Conservation (phyloP, 176 grass and related monocot genomes). For the Cenchrus americanus region DNA sequence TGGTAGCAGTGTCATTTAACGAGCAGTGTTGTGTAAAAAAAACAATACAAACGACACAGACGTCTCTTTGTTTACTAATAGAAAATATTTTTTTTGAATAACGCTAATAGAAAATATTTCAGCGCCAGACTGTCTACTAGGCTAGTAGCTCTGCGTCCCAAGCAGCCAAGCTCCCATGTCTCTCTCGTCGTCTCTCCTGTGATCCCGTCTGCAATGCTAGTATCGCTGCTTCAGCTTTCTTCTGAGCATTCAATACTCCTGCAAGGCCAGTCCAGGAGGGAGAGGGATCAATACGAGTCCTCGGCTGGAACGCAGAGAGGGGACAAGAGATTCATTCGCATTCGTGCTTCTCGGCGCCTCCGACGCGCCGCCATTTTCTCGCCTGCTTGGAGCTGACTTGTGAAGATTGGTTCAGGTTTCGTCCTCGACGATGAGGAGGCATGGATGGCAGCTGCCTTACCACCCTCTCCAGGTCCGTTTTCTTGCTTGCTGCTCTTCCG, state of each 20-base stretch:
- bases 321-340: not conserved
- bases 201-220: not conserved
- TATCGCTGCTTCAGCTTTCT: conserved; percentile 1
- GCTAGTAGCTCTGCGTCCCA: not conserved
- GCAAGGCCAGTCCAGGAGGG: not conserved
- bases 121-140: not conserved
- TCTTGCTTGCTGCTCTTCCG: not conserved
- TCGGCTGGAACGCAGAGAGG: not conserved
- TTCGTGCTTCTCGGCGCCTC: conserved; percentile 1
- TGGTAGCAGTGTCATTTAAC: too few species aligned
- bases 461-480: conserved; percentile 73
- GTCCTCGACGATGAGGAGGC: conserved; percentile 61
- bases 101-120: too few species aligned
- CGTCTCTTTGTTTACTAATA: too few species aligned
- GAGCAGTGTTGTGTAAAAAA: too few species aligned
- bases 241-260: conserved; percentile 15
- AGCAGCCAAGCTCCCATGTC: conserved; percentile 13
- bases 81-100: too few species aligned
- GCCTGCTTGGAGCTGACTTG: not conserved
- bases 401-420: not conserved
- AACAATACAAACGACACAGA: too few species aligned
- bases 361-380: conserved; percentile 1
- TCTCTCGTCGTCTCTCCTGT: too few species aligned
- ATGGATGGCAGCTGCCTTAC: conserved; percentile 90
- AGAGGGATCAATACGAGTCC: not conserved